A percentile compares a stretch with the other conserved stretches of the same genome.
Evolutionary conservation across 2,329 filamentous ascomycete genomes (phyloP).

Genomic region (Aspergillus quadrilineatus): DNA sequence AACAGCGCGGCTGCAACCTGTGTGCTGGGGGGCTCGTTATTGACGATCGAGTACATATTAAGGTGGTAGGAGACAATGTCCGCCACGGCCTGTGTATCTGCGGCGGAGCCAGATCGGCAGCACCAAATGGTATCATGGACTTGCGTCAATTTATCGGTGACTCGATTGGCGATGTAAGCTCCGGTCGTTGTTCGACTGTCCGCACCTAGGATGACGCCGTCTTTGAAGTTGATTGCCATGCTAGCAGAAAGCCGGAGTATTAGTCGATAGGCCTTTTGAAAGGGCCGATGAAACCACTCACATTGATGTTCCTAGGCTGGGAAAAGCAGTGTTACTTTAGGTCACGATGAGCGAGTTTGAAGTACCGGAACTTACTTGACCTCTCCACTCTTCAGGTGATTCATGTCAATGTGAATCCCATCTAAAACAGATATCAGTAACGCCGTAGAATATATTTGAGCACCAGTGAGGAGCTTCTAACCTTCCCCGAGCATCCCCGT

Average conservation of each 20-base stretch:
- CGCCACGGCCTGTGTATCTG: slow-evolving; percentile 95
- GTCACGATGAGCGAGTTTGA: slow-evolving; percentile 3
- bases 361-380: slow-evolving; percentile 73
- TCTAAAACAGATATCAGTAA: slow-evolving; percentile 56
- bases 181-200: slow-evolving; percentile 97
- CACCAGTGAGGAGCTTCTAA: slow-evolving; percentile 26
- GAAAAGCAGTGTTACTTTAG: slow-evolving; percentile 31
- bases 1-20: slow-evolving; percentile 94
- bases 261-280: not conserved
- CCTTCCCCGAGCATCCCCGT: slow-evolving; percentile 49
- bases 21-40: slow-evolving; percentile 86
- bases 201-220: slow-evolving; percentile 93
- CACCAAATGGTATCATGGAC: slow-evolving; percentile 99
- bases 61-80: slow-evolving; percentile 98
- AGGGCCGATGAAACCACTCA: slow-evolving; percentile 49
- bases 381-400: slow-evolving; percentile 96
- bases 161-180: slow-evolving; percentile 97
- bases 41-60: slow-evolving; percentile 84
- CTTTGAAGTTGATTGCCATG: slow-evolving; percentile 99
- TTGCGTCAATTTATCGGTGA: slow-evolving; percentile 98
- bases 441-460: slow-evolving; percentile 1
- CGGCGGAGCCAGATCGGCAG: slow-evolving; percentile 94
- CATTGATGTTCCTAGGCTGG: slow-evolving; percentile 94
- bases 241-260: slow-evolving; percentile 45
- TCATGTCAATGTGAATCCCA: slow-evolving; percentile 99